Base-by-base conservation (phyloP, 345 rosid species). In the Crucihimalaya himalaica region DNA sequence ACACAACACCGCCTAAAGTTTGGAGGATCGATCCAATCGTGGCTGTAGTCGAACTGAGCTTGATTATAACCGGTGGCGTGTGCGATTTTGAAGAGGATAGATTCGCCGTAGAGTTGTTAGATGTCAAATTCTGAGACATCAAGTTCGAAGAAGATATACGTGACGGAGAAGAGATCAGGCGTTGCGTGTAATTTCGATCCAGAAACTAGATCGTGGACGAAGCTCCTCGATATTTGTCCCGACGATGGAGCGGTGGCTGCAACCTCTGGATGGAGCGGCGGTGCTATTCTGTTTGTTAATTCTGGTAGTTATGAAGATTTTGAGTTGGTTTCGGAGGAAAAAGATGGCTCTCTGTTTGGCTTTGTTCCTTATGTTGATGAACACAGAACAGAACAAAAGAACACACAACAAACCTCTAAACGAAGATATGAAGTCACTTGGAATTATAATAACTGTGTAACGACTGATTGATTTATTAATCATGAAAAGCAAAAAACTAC, bases 341-440 rank as follows among this genome's bases (percentile, higher is more conserved):
- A 83, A 14, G 96, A 87, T 45, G 52, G 58, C 14, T 78, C 70
- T 65, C 68, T 82, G 69, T 74, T 88, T 13, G 91, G 89, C 18
- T 78, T 88, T 78, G 95, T 78, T 79, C 98, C 98, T 75, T 91
- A 97, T 50, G 13, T 71, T 20, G 96, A 85, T 34, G 98, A 94
- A 86, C n/a, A n/a, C n/a, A n/a, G n/a, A n/a, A n/a, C n/a, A n/a
- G n/a, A n/a, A n/a, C n/a, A n/a, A n/a, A n/a, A n/a, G n/a, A n/a
- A n/a, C n/a, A n/a, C n/a, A n/a, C n/a, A n/a, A n/a, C n/a, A n/a
- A n/a, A n/a, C n/a, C n/a, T n/a, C n/a, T n/a, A n/a, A n/a, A n/a
- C n/a, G n/a, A n/a, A n/a, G n/a, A n/a, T n/a, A n/a, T n/a, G n/a
- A n/a, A n/a, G n/a, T n/a, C n/a, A n/a, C n/a, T n/a, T n/a, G n/a